Percentiles rank a stretch among this genome's conserved stretches.
phyloP scores from a whole-genome alignment of 2,329 filamentous ascomycete genomes.

The Fusarium caatingaense region DNA sequence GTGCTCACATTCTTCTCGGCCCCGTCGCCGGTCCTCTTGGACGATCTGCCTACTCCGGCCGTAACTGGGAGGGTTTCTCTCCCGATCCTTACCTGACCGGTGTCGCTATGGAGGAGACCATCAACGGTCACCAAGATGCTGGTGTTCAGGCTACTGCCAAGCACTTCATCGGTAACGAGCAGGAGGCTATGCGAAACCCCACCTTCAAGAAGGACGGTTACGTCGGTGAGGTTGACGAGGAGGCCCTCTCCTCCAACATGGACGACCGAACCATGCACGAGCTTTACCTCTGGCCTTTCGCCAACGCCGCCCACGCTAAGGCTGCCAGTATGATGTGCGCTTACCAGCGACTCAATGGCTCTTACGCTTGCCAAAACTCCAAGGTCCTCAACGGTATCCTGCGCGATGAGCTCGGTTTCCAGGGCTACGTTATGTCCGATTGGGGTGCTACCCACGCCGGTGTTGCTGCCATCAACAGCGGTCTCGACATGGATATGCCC shows the following conservation, averaged over 20 bases:
- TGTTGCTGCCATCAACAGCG: constrained; percentile 73
- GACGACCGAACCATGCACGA: constrained; percentile 72
- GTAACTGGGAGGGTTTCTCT: constrained; percentile 74
- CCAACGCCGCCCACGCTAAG: constrained; percentile 49
- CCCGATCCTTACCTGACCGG: constrained; percentile 77
- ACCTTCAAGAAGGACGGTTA: constrained; percentile 43
- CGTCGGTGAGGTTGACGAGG: constrained; percentile 39
- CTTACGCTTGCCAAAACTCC: constrained; percentile 84
- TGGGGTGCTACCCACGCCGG: constrained; percentile 82
- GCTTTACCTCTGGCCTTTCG: constrained; percentile 53
- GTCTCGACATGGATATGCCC: constrained; percentile 73
- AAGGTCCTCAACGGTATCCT: constrained; percentile 79
- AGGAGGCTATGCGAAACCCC: constrained; percentile 51
- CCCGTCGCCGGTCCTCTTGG: constrained; percentile 57
- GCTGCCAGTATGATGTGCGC: constrained; percentile 68
- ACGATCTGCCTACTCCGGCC: constrained; percentile 60
- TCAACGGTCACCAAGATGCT: constrained; percentile 50
- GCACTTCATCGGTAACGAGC: constrained; percentile 55
- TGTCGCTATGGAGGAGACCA: constrained; percentile 55
- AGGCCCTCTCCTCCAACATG: constrained; percentile 58
- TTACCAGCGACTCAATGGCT: constrained; percentile 84
- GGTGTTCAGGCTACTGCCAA: constrained; percentile 55
- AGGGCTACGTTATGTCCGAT: constrained; percentile 83
- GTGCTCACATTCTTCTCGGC: constrained; percentile 73
- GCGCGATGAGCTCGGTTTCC: constrained; percentile 83